Evolutionary conservation across 2,329 filamentous ascomycete species (phyloP), one percentile per base, ranked within the genome.

Genomic region (Phialophora chinensis): DNA sequence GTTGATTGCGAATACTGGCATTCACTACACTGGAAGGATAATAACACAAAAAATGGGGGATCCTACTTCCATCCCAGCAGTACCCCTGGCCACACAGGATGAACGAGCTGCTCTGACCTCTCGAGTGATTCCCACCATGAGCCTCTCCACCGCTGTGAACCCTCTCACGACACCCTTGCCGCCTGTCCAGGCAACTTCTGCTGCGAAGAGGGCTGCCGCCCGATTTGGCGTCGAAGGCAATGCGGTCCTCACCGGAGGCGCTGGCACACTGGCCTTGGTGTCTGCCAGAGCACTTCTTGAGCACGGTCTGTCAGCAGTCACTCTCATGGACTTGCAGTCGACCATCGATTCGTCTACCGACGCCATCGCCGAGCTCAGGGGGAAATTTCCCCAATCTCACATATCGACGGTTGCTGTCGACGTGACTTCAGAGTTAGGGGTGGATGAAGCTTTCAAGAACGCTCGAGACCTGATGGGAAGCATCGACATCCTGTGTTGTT

Each of bases 231-330:
- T 77, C 29, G 70, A 70, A 20, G 76, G 75, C 12, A 74, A 75
- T 71, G 75, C 75, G 12, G 69, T 76, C 52, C 66, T 91, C 12
- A 90, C 89, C 0, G 89, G 89, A 20, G 89, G 89, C 35, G 85
- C 87, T 14, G 90, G 90, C 3, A 87, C 84, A 11, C 79, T 91
- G 0, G 88, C 86, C 6, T 80, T 88, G 8, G 80, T 82, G 63
- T 83, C 84, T 31, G 85, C 85, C 0, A 79, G 83, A 54, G 89
- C 89, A 1, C 82, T 92, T 23, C 86, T 91, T 44, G 88, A 91
- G 76, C 89, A 91, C 73, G 89, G 89, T 7, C 79, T 87, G 1
- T 74, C 79, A 0, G 86, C 85, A 2, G 78, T 91, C 11, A 82
- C 82, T 50, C 81, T 91, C 33, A 85, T 90, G 73, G 89, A 91